Percentiles rank a stretch among this genome's conserved stretches.
phyloP scores from a whole-genome alignment of 129 eudicot genomes.

The Saussurea involucrata region DNA sequence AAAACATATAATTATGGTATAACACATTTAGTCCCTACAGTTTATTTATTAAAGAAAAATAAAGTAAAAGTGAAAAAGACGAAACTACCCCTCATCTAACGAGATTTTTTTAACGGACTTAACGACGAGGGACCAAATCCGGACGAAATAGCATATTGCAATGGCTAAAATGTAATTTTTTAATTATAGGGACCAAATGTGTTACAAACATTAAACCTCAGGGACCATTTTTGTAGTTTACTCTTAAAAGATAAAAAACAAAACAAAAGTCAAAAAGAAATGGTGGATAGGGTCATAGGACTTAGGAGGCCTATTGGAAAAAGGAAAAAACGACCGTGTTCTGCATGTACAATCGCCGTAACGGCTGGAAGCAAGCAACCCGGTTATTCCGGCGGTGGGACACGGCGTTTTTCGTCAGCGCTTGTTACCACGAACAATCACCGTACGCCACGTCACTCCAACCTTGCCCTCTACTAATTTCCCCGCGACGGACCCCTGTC shows the following conservation, averaged over 20 bases:
- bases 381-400: slow-evolving; percentile 7
- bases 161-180: no score
- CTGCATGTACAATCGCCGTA: slow-evolving; percentile 25
- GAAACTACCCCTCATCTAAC: no score
- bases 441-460: slow-evolving; percentile 27
- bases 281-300: background rate
- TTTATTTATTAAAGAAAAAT: no score
- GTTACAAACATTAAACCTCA: no score
- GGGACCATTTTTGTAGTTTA: no score
- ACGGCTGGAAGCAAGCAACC: slow-evolving; percentile 14
- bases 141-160: no score
- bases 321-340: background rate
- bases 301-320: background rate
- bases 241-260: background rate
- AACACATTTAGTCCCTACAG: no score
- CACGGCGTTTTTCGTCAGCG: background rate
- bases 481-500: slow-evolving; percentile 27
- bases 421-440: slow-evolving; percentile 20
- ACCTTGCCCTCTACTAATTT: slow-evolving; percentile 8
- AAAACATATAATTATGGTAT: no score
- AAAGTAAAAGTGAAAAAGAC: no score
- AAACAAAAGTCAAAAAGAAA: background rate
- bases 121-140: no score
- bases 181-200: no score
- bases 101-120: no score